Percentiles rank a stretch among this genome's conserved stretches.
Conservation (phyloP, 345 rosid species). For the Eutrema japonicum region DNA sequence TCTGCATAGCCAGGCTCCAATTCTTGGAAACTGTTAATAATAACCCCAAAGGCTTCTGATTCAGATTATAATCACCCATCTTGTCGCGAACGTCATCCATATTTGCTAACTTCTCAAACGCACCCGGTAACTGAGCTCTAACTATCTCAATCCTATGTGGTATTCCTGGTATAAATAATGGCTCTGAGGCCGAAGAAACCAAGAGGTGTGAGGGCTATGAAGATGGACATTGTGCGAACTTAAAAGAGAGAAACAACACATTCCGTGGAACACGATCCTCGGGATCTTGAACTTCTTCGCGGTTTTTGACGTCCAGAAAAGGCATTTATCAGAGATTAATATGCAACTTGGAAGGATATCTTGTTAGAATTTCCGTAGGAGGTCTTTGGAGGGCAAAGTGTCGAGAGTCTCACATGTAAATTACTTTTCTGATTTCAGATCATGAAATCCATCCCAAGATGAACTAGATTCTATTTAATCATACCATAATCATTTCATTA, state of each 20-base stretch:
- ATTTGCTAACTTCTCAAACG: conserved; percentile 51
- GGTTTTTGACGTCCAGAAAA: conserved; percentile 64
- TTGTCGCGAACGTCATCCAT: conserved; percentile 61
- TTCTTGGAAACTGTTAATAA: conserved; percentile 65
- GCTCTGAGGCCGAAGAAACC: conserved; percentile 55
- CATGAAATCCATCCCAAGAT: no score
- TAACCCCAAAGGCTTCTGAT: conserved; percentile 59
- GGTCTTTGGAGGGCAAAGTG: conserved; percentile 57
- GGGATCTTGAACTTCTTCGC: conserved; percentile 63
- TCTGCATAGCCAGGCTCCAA: conserved; percentile 58
- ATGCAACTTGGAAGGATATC: conserved; percentile 68
- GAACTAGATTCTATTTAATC: no score
- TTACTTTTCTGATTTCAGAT: no score
- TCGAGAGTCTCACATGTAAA: conserved; percentile 88
- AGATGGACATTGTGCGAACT: conserved; percentile 57
- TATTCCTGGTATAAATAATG: conserved; percentile 62
- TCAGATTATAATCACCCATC: conserved; percentile 76
- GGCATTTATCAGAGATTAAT: conserved; percentile 68
- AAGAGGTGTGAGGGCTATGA: conserved; percentile 46
- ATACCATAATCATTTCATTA: no score
- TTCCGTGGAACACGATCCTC: conserved; percentile 80
- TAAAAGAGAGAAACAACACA: conserved; percentile 69
- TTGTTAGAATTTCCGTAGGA: conserved; percentile 57
- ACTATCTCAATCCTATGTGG: conserved; percentile 53
- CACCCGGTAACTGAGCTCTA: conserved; percentile 66